These are phyloP conservation scores for Bacidia rubella DNA, from an alignment of 495 filamentous ascomycete genomes.

Conservation along the genomic window DNA sequence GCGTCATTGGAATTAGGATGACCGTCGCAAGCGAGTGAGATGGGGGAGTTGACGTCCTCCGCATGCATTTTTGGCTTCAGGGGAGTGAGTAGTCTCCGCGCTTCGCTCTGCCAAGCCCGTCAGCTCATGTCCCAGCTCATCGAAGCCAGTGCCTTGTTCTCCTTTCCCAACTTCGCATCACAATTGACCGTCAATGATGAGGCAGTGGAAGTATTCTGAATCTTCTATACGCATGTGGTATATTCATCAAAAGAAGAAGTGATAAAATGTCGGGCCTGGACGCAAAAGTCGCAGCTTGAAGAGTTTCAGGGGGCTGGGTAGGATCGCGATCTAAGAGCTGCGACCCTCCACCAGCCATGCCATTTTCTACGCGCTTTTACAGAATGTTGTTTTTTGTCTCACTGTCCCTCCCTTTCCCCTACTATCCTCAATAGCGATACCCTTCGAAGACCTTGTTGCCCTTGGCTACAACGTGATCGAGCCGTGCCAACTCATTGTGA, in stretches of 20 bases:
- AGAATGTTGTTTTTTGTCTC: not conserved
- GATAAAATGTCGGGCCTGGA: too few species aligned
- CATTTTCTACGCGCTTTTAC: not conserved
- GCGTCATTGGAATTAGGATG: not conserved
- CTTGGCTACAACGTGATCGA: slow-evolving; percentile 10
- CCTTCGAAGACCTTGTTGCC: slow-evolving; percentile 14
- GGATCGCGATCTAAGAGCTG: not conserved
- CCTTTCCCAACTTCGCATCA: too few species aligned
- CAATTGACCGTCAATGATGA: too few species aligned
- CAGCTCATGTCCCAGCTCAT: too few species aligned
- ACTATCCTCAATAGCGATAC: slow-evolving; percentile 14
- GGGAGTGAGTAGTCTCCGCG: not conserved
- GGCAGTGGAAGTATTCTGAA: too few species aligned
- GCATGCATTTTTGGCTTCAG: not conserved
- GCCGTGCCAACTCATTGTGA: slow-evolving; percentile 13
- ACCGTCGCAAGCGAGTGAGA: not conserved
- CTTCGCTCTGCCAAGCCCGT: not conserved
- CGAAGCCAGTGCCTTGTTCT: too few species aligned
- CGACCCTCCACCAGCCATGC: not conserved
- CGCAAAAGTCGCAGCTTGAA: too few species aligned
- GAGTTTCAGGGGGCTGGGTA: slow-evolving; percentile 1
- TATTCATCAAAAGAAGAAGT: too few species aligned
- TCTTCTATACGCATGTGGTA: too few species aligned
- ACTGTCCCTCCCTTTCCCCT: slow-evolving; percentile 5
- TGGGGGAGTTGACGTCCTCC: not conserved